phyloP scores from a whole-genome alignment of 441 rosid species.

The Theobroma grandiflorum region DNA sequence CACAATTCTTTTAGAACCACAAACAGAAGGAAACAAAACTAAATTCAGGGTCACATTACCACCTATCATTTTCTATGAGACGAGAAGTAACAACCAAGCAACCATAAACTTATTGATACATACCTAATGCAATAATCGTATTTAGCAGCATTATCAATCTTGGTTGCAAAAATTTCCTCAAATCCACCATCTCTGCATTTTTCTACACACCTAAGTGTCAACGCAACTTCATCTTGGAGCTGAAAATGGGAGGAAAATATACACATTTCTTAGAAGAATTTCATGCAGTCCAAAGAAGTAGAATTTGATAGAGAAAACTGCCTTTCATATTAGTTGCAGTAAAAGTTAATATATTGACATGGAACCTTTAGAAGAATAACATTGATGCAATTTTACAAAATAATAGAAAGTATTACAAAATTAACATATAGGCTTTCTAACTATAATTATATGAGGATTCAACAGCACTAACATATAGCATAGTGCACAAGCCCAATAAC shows the following conservation, averaged over 20 bases:
- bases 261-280: conserved; percentile 18
- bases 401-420: not conserved
- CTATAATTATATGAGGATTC: not conserved
- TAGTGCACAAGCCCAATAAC: conserved; percentile 16
- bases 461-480: not conserved
- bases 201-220: conserved; percentile 69
- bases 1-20: conserved; percentile 4
- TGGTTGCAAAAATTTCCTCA: conserved; percentile 76
- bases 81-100: conserved; percentile 11
- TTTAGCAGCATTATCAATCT: conserved; percentile 80
- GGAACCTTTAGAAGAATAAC: conserved; percentile 4
- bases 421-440: not conserved
- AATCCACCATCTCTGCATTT: conserved; percentile 82
- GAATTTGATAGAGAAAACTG: conserved; percentile 15
- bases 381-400: not conserved
- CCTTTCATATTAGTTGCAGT: conserved; percentile 16
- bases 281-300: conserved; percentile 5
- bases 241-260: conserved; percentile 36
- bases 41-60: not conserved
- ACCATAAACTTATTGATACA: not conserved
- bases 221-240: conserved; percentile 86
- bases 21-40: conserved; percentile 16
- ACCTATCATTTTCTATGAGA: not conserved
- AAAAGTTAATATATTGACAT: not conserved
- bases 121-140: conserved; percentile 86